Conservation (phyloP, 2,329 filamentous ascomycete species). For the Cladorrhinum sp. region DNA sequence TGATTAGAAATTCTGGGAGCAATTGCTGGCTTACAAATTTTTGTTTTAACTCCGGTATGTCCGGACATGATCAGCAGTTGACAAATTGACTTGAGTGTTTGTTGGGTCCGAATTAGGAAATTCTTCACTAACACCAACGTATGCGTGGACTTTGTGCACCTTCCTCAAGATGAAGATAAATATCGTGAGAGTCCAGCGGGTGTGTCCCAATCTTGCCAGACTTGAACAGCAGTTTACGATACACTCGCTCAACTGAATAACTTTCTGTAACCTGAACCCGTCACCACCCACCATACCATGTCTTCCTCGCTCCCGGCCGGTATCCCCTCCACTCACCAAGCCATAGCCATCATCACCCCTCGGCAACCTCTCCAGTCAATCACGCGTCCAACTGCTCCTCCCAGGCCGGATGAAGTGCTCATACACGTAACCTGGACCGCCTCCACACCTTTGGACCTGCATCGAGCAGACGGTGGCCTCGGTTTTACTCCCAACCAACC, state of each 20-base stretch:
- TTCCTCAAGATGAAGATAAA: neutral
- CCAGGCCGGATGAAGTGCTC: conserved; percentile 46
- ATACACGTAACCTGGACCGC: conserved; percentile 57
- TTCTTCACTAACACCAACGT: neutral
- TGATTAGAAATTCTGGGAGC: neutral
- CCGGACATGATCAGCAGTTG: neutral
- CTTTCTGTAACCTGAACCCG: neutral
- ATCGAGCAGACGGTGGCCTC: conserved; percentile 59
- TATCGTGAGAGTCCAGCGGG: neutral
- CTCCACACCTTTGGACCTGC: conserved; percentile 59
- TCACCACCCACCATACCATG: neutral
- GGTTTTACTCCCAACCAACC: conserved; percentile 49
- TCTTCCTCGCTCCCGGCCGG: conserved; percentile 17
- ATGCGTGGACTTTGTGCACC: neutral
- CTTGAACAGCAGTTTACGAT: neutral
- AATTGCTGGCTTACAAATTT: neutral
- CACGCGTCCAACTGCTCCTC: conserved; percentile 31
- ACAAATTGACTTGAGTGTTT: neutral
- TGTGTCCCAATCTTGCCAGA: too few relatives aligned
- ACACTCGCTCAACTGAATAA: neutral
- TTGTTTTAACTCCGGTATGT: neutral
- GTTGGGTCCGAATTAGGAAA: neutral
- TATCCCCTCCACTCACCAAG: conserved; percentile 28
- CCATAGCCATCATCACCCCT: conserved; percentile 26
- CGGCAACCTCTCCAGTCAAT: conserved; percentile 27